Percentiles rank a stretch among this genome's conserved stretches.
phyloP scores from a whole-genome alignment of 2,329 filamentous ascomycete genomes.

The Grosmannia clavigera region DNA sequence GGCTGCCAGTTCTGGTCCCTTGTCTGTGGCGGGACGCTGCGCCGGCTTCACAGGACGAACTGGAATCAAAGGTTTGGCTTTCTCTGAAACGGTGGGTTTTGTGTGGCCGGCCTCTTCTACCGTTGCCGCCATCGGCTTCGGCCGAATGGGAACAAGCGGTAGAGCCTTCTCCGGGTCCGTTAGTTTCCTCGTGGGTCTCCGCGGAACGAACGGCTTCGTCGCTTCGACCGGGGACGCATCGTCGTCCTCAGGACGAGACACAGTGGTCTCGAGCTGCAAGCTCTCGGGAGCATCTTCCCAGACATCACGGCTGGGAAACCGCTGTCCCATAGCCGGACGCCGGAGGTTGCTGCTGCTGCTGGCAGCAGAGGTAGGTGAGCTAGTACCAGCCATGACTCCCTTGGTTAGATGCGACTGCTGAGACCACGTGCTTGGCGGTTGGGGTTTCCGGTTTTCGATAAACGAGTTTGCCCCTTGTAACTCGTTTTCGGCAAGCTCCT shows the following conservation, averaged over 20 bases:
- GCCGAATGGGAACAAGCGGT: slow-evolving; percentile 36
- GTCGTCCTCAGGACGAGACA: slow-evolving; percentile 42
- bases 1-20: slow-evolving; percentile 26
- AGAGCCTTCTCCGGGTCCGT: slow-evolving; percentile 24
- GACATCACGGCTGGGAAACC: slow-evolving; percentile 84
- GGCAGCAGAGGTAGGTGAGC: background rate
- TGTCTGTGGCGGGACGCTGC: slow-evolving; percentile 24
- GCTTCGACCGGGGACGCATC: slow-evolving; percentile 28
- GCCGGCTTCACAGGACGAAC: slow-evolving; percentile 43
- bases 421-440: slow-evolving; percentile 34
- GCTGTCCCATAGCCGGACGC: slow-evolving; percentile 40
- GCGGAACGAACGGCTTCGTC: slow-evolving; percentile 50
- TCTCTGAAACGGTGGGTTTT: slow-evolving; percentile 34
- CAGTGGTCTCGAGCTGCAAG: slow-evolving; percentile 64
- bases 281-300: slow-evolving; percentile 93
- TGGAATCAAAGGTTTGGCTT: slow-evolving; percentile 50
- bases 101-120: slow-evolving; percentile 7
- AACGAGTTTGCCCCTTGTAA: slow-evolving; percentile 10
- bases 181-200: slow-evolving; percentile 34
- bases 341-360: slow-evolving; percentile 22
- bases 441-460: slow-evolving; percentile 27
- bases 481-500: slow-evolving; percentile 46
- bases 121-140: slow-evolving; percentile 32
- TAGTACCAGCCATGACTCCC: slow-evolving; percentile 16
- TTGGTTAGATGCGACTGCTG: slow-evolving; percentile 36